Conservation (phyloP, 495 filamentous ascomycete genomes). For the Penicillium tannophilum region DNA sequence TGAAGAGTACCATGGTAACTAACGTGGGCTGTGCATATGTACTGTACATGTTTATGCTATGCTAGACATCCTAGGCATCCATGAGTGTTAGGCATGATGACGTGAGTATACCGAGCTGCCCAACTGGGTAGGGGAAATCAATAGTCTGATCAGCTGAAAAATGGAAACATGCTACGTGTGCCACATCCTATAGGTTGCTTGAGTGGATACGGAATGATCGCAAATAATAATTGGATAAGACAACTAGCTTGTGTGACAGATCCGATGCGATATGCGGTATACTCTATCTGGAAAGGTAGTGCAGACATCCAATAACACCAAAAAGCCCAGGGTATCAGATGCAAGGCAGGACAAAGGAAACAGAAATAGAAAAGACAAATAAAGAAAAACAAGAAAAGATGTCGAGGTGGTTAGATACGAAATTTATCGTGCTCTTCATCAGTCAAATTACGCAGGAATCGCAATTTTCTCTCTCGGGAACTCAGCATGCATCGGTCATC, state of each 20-base stretch:
- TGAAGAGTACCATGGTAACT: too few relatives aligned
- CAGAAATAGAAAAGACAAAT: background rate
- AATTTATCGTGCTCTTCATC: conserved; percentile 42
- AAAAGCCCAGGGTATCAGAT: conserved; percentile 34
- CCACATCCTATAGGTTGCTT: background rate
- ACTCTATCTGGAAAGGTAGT: conserved; percentile 15
- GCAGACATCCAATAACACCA: conserved; percentile 18
- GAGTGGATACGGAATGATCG: background rate
- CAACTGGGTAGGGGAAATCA: background rate
- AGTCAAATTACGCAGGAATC: conserved; percentile 37
- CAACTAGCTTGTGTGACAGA: conserved; percentile 2
- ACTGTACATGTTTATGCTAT: background rate
- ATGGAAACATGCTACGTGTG: background rate
- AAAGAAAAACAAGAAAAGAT: conserved; percentile 14
- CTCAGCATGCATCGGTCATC: conserved; percentile 41
- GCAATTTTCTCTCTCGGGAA: conserved; percentile 33
- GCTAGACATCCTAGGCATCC: background rate
- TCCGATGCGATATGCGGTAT: conserved; percentile 10
- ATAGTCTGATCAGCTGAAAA: background rate
- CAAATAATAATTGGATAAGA: background rate
- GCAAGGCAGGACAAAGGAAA: conserved; percentile 13
- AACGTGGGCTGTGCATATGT: background rate
- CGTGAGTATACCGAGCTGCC: background rate
- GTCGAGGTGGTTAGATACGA: conserved; percentile 25
- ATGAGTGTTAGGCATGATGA: background rate